Conservation (phyloP, 345 rosid species). For the Laguncularia racemosa region DNA sequence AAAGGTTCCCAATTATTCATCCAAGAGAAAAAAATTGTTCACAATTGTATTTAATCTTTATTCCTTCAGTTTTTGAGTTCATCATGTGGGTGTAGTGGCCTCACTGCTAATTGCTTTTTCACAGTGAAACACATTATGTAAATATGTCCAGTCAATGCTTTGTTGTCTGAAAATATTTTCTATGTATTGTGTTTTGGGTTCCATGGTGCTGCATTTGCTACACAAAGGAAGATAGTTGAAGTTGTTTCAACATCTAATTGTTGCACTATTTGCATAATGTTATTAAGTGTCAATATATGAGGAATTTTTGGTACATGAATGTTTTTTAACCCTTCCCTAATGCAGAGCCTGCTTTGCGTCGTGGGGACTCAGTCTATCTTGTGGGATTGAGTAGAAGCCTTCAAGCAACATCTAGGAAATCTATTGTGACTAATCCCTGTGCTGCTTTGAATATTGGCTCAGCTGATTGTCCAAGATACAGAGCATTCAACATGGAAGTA, state of each 20-base stretch:
- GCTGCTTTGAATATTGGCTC: slow-evolving; percentile 82
- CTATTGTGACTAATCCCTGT: slow-evolving; percentile 80
- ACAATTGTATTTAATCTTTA: too few relatives aligned
- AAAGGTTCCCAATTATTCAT: too few relatives aligned
- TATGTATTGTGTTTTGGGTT: background rate
- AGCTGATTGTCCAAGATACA: slow-evolving; percentile 87
- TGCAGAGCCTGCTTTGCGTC: slow-evolving; percentile 74
- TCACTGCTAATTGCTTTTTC: too few relatives aligned
- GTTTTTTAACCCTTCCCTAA: slow-evolving; percentile 8
- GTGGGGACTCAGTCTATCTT: slow-evolving; percentile 89
- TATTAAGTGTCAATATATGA: background rate
- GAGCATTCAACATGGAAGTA: slow-evolving; percentile 96
- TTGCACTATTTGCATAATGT: too few relatives aligned
- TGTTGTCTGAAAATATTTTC: background rate
- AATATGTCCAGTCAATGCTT: background rate
- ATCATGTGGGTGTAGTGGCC: too few relatives aligned
- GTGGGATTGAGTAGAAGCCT: slow-evolving; percentile 87
- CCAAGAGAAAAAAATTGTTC: too few relatives aligned
- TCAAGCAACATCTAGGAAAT: slow-evolving; percentile 88
- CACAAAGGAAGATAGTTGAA: too few relatives aligned
- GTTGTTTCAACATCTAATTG: too few relatives aligned
- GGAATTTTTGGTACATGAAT: background rate
- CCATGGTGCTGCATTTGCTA: background rate
- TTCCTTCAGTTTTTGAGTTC: too few relatives aligned
- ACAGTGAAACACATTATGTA: background rate